Percentiles rank a stretch among this genome's conserved stretches.
phyloP scores from a whole-genome alignment of 257 asterid species.

The Perilla frutescens region DNA sequence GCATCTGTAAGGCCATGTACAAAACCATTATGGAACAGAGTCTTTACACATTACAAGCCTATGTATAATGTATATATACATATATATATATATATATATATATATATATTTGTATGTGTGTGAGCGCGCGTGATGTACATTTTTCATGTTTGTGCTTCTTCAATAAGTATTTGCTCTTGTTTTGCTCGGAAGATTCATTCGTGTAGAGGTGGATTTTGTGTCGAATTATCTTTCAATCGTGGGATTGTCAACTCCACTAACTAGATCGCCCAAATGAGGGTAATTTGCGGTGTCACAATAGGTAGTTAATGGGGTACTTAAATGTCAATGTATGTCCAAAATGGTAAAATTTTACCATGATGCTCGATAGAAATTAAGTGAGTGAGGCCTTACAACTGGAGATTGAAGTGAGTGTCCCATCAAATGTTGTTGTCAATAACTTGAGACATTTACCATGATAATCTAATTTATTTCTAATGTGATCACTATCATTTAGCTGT shows the following conservation, averaged over 20 bases:
- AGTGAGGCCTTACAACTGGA: background rate
- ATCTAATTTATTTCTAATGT: background rate
- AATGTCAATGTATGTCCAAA: too few relatives aligned
- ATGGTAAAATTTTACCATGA: too few relatives aligned
- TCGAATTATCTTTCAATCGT: background rate
- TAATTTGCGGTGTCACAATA: too few relatives aligned
- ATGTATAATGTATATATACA: background rate
- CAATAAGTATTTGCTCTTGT: background rate
- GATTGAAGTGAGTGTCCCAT: background rate
- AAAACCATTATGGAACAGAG: constrained; percentile 24
- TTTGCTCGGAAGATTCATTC: background rate
- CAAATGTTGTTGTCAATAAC: constrained; percentile 6
- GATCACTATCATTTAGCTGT: constrained; percentile 21
- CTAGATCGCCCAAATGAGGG: background rate
- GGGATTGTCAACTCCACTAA: background rate
- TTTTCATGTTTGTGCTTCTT: background rate
- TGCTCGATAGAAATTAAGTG: too few relatives aligned
- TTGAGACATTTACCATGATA: background rate
- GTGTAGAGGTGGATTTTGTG: background rate
- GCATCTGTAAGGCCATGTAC: constrained; percentile 32
- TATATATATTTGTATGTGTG: constrained; percentile 18
- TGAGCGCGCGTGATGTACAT: background rate
- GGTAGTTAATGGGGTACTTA: too few relatives aligned
- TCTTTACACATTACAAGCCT: constrained; percentile 11
- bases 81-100: background rate